These are phyloP conservation scores for Aspergillus tanneri DNA, from an alignment of 2,329 filamentous ascomycete species.

Conservation along the genomic window DNA sequence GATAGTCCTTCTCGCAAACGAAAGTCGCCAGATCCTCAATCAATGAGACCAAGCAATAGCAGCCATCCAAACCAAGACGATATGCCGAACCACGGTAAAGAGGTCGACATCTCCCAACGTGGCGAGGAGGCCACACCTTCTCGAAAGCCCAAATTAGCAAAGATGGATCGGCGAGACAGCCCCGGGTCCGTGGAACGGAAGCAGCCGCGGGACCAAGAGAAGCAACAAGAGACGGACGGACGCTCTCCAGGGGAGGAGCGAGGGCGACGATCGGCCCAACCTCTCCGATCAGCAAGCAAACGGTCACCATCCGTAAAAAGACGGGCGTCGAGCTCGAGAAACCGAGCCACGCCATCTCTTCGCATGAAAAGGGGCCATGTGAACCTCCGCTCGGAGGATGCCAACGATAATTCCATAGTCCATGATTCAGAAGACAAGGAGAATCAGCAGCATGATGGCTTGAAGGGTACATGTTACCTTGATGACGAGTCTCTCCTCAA, in stretches of 20 bases:
- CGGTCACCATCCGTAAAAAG: constrained; percentile 17
- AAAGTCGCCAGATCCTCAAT: constrained; percentile 35
- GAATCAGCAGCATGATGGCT: too few relatives aligned
- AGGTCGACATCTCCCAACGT: constrained; percentile 17
- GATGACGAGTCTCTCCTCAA: constrained; percentile 21
- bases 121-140: constrained; percentile 20
- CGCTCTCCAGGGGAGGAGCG: not conserved
- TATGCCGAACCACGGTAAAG: not conserved
- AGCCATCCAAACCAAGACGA: not conserved
- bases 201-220: constrained; percentile 11
- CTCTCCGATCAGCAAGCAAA: constrained; percentile 19
- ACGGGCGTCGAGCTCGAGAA: constrained; percentile 23
- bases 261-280: constrained; percentile 19
- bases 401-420: constrained; percentile 1
- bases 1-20: constrained; percentile 37
- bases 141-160: constrained; percentile 32
- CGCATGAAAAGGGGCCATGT: constrained; percentile 26
- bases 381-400: constrained; percentile 22
- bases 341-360: constrained; percentile 19
- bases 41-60: constrained; percentile 7
- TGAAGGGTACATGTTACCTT: too few relatives aligned
- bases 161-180: constrained; percentile 32
- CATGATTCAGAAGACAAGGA: constrained; percentile 14
- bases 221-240: constrained; percentile 1
- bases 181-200: constrained; percentile 37